Percentiles rank a stretch among this genome's conserved stretches.
Evolutionary conservation across 768 basidiomycete genomes (phyloP).

Genomic region (Dioszegia aurantiaca): DNA sequence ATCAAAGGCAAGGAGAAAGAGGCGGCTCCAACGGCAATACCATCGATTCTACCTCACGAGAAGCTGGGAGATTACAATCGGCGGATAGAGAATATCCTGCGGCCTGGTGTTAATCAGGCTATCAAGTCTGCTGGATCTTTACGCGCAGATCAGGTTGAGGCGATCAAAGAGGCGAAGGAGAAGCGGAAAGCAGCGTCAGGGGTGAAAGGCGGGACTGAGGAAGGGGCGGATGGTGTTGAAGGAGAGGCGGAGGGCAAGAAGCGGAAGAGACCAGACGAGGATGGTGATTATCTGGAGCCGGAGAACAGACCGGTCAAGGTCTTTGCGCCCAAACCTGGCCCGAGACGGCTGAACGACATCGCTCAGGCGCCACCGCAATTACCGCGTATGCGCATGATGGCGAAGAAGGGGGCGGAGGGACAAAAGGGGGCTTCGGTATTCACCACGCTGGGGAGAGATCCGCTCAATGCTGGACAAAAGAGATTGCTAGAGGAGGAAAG

Average conservation of each 20-base stretch:
- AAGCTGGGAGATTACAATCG: slow-evolving; percentile 47
- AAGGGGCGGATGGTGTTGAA: slow-evolving; percentile 11
- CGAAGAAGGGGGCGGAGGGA: slow-evolving; percentile 16
- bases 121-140: slow-evolving; percentile 40
- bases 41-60: slow-evolving; percentile 41
- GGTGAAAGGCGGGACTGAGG: slow-evolving; percentile 15
- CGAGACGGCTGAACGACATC: slow-evolving; percentile 43
- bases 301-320: slow-evolving; percentile 22
- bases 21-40: slow-evolving; percentile 17
- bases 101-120: slow-evolving; percentile 43
- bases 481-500: slow-evolving; percentile 48
- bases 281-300: slow-evolving; percentile 8
- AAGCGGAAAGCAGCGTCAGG: slow-evolving; percentile 12
- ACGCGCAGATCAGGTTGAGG: slow-evolving; percentile 29
- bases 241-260: slow-evolving; percentile 3
- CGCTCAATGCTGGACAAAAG: slow-evolving; percentile 43
- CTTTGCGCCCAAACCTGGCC: slow-evolving; percentile 29
- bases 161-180: slow-evolving; percentile 13
- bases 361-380: slow-evolving; percentile 47
- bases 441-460: slow-evolving; percentile 23
- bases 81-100: slow-evolving; percentile 42
- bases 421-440: slow-evolving; percentile 13
- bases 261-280: not conserved
- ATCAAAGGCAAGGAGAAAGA: slow-evolving; percentile 18
- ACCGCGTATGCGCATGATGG: slow-evolving; percentile 30